Conservation (phyloP, 108 stramenopile species). For the Cyclotella choctawhatcheeana region DNA sequence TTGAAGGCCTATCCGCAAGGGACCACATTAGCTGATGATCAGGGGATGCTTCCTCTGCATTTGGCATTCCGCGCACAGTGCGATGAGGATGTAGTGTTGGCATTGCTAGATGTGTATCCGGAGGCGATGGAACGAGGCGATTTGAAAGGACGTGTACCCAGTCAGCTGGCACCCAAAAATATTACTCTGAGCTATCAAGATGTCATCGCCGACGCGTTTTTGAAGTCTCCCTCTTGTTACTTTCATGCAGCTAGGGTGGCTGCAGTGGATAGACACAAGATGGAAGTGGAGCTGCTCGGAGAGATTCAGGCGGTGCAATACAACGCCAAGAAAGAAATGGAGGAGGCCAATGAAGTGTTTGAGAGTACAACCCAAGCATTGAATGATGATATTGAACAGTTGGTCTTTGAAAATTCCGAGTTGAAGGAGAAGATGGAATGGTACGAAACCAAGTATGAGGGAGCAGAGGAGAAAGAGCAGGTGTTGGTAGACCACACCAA, state of each 20-base stretch:
- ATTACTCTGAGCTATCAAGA: slow-evolving; percentile 20
- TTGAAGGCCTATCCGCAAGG: slow-evolving; percentile 63
- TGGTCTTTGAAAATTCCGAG: slow-evolving; percentile 34
- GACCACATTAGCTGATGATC: slow-evolving; percentile 63
- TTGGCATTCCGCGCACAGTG: slow-evolving; percentile 64
- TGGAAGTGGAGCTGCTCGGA: slow-evolving; percentile 4
- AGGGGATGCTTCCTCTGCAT: slow-evolving; percentile 83
- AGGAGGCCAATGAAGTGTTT: slow-evolving; percentile 13
- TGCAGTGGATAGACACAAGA: slow-evolving; percentile 14
- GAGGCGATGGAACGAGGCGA: slow-evolving; percentile 55
- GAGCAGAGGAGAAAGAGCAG: slow-evolving; percentile 51
- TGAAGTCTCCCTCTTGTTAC: slow-evolving; percentile 32
- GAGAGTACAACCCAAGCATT: slow-evolving; percentile 18
- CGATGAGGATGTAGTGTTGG: slow-evolving; percentile 68
- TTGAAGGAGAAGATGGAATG: slow-evolving; percentile 31
- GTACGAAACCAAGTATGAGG: slow-evolving; percentile 48
- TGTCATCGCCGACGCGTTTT: slow-evolving; percentile 41
- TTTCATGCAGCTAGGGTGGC: slow-evolving; percentile 43
- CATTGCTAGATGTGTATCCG: slow-evolving; percentile 72
- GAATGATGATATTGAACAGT: slow-evolving; percentile 31
- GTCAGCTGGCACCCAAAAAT: slow-evolving; percentile 33
- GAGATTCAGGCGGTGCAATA: slow-evolving; percentile 26
- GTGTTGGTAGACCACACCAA: slow-evolving; percentile 53
- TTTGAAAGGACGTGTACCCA: slow-evolving; percentile 37
- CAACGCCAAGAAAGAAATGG: background rate